Percentiles rank a stretch among this genome's conserved stretches.
These are phyloP conservation scores for Saccharata proteae DNA, from an alignment of 2,329 filamentous ascomycete species.

Conservation along the genomic window DNA sequence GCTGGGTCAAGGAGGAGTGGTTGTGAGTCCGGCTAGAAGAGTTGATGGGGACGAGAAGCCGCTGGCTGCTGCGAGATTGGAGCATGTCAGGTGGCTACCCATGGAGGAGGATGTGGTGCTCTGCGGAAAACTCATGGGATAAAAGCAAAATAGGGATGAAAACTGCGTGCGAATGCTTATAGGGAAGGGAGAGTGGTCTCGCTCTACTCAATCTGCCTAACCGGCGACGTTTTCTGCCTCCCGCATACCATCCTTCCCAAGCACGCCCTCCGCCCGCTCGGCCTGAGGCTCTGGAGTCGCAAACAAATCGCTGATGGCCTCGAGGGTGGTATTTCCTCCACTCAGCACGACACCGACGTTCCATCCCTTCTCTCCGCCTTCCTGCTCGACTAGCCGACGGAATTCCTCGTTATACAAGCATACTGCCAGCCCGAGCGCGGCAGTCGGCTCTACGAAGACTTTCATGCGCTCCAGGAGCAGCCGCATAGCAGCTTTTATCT, in stretches of 20 bases:
- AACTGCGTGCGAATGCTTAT: not conserved
- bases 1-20: slow-evolving; percentile 72
- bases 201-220: slow-evolving; percentile 12
- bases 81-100: slow-evolving; percentile 59
- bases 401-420: slow-evolving; percentile 82
- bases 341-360: slow-evolving; percentile 50
- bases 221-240: slow-evolving; percentile 36
- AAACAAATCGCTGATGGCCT: slow-evolving; percentile 47
- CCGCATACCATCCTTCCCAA: slow-evolving; percentile 29
- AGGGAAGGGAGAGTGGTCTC: not conserved
- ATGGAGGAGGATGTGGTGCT: slow-evolving; percentile 75
- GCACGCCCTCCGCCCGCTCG: slow-evolving; percentile 28
- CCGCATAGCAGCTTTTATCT: slow-evolving; percentile 66
- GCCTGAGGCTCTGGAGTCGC: slow-evolving; percentile 14
- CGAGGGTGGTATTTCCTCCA: slow-evolving; percentile 54
- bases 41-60: slow-evolving; percentile 35
- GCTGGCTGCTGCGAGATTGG: slow-evolving; percentile 51
- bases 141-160: not conserved
- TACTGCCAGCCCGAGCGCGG: slow-evolving; percentile 72
- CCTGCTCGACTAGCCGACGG: slow-evolving; percentile 52
- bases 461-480: slow-evolving; percentile 82
- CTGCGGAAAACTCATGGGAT: slow-evolving; percentile 47
- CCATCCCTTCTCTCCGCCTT: slow-evolving; percentile 65
- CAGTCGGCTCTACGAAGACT: slow-evolving; percentile 78
- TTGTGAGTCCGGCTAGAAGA: slow-evolving; percentile 57